A percentile compares a stretch with the other conserved stretches of the same genome.
These are phyloP conservation scores for Cladosporium sp. DNA, from an alignment of 2,329 filamentous ascomycete genomes.

Conservation along the genomic window DNA sequence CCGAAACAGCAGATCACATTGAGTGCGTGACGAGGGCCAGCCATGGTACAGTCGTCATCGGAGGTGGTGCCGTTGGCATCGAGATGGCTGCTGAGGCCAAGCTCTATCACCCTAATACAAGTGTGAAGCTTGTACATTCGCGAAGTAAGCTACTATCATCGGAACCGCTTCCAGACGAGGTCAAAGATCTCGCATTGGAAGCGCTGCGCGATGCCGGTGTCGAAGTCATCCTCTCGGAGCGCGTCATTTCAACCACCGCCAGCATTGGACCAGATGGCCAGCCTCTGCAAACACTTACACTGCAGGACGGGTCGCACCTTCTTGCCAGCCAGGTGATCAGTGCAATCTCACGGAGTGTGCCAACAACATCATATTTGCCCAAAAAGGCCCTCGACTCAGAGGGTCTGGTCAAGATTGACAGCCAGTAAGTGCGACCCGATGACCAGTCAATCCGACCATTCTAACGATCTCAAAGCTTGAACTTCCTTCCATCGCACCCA, in stretches of 20 bases:
- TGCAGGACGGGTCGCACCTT: slow-evolving; percentile 62
- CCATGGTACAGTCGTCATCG: slow-evolving; percentile 69
- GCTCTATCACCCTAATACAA: slow-evolving; percentile 60
- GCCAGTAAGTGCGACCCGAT: slow-evolving; percentile 46
- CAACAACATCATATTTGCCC: slow-evolving; percentile 66
- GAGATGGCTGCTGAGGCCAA: slow-evolving; percentile 82
- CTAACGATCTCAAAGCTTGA: slow-evolving; percentile 46
- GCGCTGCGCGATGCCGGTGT: slow-evolving; percentile 64
- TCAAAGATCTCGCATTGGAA: slow-evolving; percentile 62
- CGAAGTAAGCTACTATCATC: slow-evolving; percentile 68
- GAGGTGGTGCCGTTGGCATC: slow-evolving; percentile 74
- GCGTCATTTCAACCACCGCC: slow-evolving; percentile 54
- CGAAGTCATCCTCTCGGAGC: slow-evolving; percentile 62
- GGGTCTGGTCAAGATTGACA: slow-evolving; percentile 64
- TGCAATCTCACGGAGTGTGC: slow-evolving; percentile 64
- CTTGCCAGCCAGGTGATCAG: slow-evolving; percentile 66
- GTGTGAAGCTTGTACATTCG: slow-evolving; percentile 75
- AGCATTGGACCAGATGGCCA: slow-evolving; percentile 48
- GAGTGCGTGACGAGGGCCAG: slow-evolving; percentile 50
- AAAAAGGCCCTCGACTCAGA: slow-evolving; percentile 59
- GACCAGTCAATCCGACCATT: background rate
- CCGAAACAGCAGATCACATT: slow-evolving; percentile 63
- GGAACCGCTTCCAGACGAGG: slow-evolving; percentile 69
- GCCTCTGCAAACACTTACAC: slow-evolving; percentile 50
- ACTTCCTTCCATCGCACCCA: slow-evolving; percentile 55